Evolutionary conservation across 495 filamentous ascomycete species (phyloP).

Genomic region (Clohesyomyces aquaticus): DNA sequence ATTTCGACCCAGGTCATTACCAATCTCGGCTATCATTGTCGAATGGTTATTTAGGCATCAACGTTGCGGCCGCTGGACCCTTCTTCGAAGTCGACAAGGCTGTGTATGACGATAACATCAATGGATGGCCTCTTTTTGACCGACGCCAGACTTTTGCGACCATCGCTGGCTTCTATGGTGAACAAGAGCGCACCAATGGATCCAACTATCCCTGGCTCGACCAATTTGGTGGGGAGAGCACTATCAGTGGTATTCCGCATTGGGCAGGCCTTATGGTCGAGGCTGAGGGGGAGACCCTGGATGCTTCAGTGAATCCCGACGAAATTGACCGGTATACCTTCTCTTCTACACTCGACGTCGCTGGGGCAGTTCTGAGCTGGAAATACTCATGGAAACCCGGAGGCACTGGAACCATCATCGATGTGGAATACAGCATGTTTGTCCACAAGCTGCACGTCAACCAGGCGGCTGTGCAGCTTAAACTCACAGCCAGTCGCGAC

Average conservation of each 20-base stretch:
- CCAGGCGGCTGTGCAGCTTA: slow-evolving; percentile 63
- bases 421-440: slow-evolving; percentile 63
- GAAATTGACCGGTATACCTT: slow-evolving; percentile 67
- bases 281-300: slow-evolving; percentile 59
- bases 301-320: slow-evolving; percentile 63
- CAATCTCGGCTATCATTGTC: slow-evolving; percentile 66
- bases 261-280: slow-evolving; percentile 66
- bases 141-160: slow-evolving; percentile 72
- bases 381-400: slow-evolving; percentile 68
- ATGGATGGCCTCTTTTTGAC: slow-evolving; percentile 76
- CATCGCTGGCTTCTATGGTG: slow-evolving; percentile 73
- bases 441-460: slow-evolving; percentile 66
- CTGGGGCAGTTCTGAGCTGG: slow-evolving; percentile 66
- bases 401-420: slow-evolving; percentile 49
- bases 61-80: slow-evolving; percentile 64
- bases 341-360: slow-evolving; percentile 64
- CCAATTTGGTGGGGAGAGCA: slow-evolving; percentile 72
- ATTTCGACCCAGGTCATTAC: slow-evolving; percentile 62
- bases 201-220: slow-evolving; percentile 75
- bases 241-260: slow-evolving; percentile 75
- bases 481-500: slow-evolving; percentile 55
- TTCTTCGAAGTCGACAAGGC: slow-evolving; percentile 67
- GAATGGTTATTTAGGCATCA: slow-evolving; percentile 59
- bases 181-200: slow-evolving; percentile 63
- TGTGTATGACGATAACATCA: slow-evolving; percentile 51